Evolutionary conservation across 1,139 yeast genomes (phyloP).

Genomic region (Hyphopichia khmerensis): DNA sequence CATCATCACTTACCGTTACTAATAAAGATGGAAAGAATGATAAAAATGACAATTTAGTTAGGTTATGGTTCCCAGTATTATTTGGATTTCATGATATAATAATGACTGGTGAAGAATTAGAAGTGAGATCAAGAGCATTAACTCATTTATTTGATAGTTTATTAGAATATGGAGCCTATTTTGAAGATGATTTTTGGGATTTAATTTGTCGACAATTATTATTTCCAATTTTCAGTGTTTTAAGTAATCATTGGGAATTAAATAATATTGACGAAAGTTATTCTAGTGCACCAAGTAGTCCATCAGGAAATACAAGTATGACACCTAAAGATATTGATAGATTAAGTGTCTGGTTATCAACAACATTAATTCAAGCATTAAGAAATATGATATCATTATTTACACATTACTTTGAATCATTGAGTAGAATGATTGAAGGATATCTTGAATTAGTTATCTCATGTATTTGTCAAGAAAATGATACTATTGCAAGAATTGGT

Average conservation of each 20-base stretch:
- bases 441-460: constrained; percentile 75
- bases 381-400: constrained; percentile 84
- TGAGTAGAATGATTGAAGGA: constrained; percentile 72
- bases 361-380: constrained; percentile 93
- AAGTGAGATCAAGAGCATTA: constrained; percentile 87
- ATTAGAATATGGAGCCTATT: constrained; percentile 74
- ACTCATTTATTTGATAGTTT: constrained; percentile 79
- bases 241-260: constrained; percentile 75
- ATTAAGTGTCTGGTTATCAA: constrained; percentile 91
- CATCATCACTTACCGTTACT: constrained; percentile 3
- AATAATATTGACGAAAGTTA: constrained; percentile 50
- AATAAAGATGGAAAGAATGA: constrained; percentile 11
- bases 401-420: constrained; percentile 72
- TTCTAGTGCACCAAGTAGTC: constrained; percentile 3
- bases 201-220: constrained; percentile 71
- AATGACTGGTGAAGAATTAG: constrained; percentile 92
- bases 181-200: constrained; percentile 79
- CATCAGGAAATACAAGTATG: neutral
- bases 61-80: constrained; percentile 79
- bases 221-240: constrained; percentile 86
- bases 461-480: constrained; percentile 95
- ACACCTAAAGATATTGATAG: constrained; percentile 61
- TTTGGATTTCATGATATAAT: constrained; percentile 84
- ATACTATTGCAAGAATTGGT: constrained; percentile 93
- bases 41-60: constrained; percentile 40